These are phyloP conservation scores for Lecanosticta acicola DNA, from an alignment of 2,329 filamentous ascomycete genomes.

Conservation along the genomic window DNA sequence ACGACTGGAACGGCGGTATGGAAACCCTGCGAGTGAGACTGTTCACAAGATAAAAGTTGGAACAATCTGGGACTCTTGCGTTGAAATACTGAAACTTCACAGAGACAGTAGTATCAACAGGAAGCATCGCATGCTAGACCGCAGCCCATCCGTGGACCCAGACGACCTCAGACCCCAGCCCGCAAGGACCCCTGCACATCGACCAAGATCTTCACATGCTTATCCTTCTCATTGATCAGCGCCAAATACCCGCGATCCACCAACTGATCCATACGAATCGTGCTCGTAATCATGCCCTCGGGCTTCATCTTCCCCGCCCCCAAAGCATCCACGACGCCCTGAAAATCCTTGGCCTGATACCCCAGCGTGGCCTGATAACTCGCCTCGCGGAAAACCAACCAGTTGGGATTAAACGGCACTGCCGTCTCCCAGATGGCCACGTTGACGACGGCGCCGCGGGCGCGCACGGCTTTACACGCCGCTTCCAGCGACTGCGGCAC, in stretches of 20 bases:
- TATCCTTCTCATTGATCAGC: conserved; percentile 55
- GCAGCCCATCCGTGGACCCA: too few species aligned
- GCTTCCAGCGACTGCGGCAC: conserved; percentile 42
- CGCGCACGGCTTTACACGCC: conserved; percentile 47
- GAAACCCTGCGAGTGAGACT: too few species aligned
- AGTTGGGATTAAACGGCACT: conserved; percentile 49
- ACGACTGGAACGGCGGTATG: too few species aligned
- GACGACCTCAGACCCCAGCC: too few species aligned
- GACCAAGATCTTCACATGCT: conserved; percentile 59
- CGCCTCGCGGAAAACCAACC: conserved; percentile 50
- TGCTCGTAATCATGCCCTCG: conserved; percentile 56
- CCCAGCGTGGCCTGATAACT: conserved; percentile 47
- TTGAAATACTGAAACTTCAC: too few species aligned
- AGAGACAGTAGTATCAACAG: too few species aligned
- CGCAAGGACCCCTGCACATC: conserved; percentile 32
- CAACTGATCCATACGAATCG: conserved; percentile 51
- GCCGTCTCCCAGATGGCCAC: conserved; percentile 59
- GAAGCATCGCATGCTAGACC: too few species aligned
- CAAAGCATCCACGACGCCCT: conserved; percentile 47
- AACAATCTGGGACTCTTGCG: too few species aligned
- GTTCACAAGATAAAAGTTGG: too few species aligned
- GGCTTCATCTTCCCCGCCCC: conserved; percentile 42
- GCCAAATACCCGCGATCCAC: conserved; percentile 54
- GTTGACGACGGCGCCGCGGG: conserved; percentile 56
- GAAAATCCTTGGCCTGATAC: conserved; percentile 51